Evolutionary conservation across 352 stramenopile species (phyloP), one percentile per base, ranked within the genome.

Genomic region (Phytopythium kandeliae): DNA sequence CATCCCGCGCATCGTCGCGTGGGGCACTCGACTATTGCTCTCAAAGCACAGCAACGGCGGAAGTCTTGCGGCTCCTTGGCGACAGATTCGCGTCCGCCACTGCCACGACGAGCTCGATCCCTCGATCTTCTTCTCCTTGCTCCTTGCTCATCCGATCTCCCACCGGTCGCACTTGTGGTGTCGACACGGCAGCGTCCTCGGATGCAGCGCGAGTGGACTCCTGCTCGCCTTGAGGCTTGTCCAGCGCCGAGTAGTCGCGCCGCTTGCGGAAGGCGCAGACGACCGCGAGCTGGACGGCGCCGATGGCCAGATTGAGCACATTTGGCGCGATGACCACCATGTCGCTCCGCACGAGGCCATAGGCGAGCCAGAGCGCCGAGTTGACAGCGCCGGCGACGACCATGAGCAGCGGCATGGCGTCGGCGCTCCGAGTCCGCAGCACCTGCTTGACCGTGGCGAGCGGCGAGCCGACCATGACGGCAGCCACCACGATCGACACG

Each of bases 381-480:
- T 75, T 81, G 37, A 82, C 51, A 7, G 67, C 61, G 12, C 70
- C 76, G 17, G 74, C 60, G 43, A 65, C 41, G 50, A 88, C 76
- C 68, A 88, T 80, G 19, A 46, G 35, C 15, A 81, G 52, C 4
- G 76, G 76, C 36, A 88, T 51, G 17, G 69, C 42, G 12, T 59
- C 50, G 22, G 67, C 51, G 46, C 70, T 77, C 44, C 68, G 72
- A 26, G 73, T 67, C 49, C 66, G 51, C 26, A 88, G 56, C 46
- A 88, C 76, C 28, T 66, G 48, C 38, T 67, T 69, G 17, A 85
- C 64, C 7, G 74, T 45, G 15, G 72, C 63, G 15, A 88, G 63
- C 51, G 76, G 76, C 37, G 74, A 86, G 24, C 56, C 74, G 48
- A 85, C 79, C 71, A 89, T 88, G 51, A 91, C 58, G 9, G 66